A percentile compares a stretch with the other conserved stretches of the same genome.
These are phyloP conservation scores for Anisogramma anomala DNA, from an alignment of 2,329 filamentous ascomycete species.

Conservation along the genomic window DNA sequence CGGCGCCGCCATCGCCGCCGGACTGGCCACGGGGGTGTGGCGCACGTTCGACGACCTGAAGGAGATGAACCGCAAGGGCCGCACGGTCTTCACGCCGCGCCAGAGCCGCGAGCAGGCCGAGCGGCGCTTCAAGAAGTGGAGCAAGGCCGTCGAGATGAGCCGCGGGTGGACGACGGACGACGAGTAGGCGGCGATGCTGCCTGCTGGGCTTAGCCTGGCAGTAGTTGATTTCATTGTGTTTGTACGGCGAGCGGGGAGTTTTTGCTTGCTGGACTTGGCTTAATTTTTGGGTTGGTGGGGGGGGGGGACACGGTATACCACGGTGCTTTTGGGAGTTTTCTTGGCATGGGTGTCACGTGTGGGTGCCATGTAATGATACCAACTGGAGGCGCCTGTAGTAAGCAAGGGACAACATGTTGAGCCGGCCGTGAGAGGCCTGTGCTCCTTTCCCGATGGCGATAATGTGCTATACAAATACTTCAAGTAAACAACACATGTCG, in stretches of 20 bases:
- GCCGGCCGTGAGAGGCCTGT: background rate
- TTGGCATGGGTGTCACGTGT: no score
- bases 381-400: background rate
- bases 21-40: constrained; percentile 74
- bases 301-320: constrained; percentile 1
- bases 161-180: constrained; percentile 37
- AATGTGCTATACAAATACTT: no score
- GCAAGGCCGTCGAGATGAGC: constrained; percentile 48
- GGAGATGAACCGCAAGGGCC: constrained; percentile 58
- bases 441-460: no score
- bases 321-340: constrained; percentile 2
- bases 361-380: no score
- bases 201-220: no score
- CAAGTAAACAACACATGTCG: no score
- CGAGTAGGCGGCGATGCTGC: constrained; percentile 14
- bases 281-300: no score
- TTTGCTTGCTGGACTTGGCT: no score
- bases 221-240: background rate
- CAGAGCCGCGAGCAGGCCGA: constrained; percentile 35
- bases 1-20: constrained; percentile 79
- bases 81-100: constrained; percentile 58
- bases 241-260: background rate
- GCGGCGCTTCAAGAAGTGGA: constrained; percentile 41
- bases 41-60: constrained; percentile 61
- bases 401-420: background rate